Percentiles rank a stretch among this genome's conserved stretches.
Conservation (phyloP, 768 basidiomycete species). For the Naganishia vishniacii region DNA sequence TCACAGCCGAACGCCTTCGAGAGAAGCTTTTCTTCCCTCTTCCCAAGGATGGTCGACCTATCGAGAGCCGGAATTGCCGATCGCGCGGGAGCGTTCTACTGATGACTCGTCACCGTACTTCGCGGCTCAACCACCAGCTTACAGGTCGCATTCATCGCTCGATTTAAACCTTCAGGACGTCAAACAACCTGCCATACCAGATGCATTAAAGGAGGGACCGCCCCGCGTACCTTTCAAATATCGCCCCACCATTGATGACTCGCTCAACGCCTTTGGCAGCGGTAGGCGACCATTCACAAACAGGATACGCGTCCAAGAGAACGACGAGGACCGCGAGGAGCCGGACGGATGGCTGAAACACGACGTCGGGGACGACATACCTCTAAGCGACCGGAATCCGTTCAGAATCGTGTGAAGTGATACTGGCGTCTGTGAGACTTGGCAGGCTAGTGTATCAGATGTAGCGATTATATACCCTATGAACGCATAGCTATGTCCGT, state of each 20-base stretch:
- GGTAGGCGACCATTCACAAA: constrained; percentile 4
- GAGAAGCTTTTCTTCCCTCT: constrained; percentile 9
- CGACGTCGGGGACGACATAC: not conserved
- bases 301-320: not conserved
- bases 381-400: not conserved
- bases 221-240: not conserved
- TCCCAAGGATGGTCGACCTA: not conserved
- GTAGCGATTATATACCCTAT: too few species aligned
- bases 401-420: not conserved
- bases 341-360: not conserved
- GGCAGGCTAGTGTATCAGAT: too few species aligned
- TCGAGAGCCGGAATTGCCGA: not conserved
- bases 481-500: too few species aligned
- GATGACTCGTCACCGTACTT: not conserved
- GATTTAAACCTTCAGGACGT: not conserved
- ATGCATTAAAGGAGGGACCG: not conserved
- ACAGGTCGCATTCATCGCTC: not conserved
- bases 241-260: not conserved
- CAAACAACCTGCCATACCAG: not conserved
- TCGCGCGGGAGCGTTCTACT: not conserved
- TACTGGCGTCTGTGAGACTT: too few species aligned
- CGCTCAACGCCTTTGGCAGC: constrained; percentile 1
- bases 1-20: not conserved
- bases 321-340: not conserved
- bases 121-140: not conserved